Conservation (phyloP, 1,284 basidiomycete genomes). For the Hemileia vastatrix region DNA sequence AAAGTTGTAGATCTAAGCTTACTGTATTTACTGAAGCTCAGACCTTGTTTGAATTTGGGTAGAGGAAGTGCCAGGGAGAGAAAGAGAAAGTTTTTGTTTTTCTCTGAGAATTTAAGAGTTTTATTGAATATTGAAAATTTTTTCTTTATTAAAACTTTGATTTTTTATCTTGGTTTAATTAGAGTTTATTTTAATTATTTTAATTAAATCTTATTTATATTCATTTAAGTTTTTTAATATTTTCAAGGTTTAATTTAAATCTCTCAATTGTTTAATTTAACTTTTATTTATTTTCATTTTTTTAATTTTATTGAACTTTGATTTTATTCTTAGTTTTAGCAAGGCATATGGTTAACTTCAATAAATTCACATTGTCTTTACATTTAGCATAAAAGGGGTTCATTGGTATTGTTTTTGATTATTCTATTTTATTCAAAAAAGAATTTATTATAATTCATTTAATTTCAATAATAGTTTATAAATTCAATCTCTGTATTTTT, state of each 20-base stretch:
- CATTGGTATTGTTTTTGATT: too few species aligned
- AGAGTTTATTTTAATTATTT: not conserved
- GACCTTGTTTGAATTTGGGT: too few species aligned
- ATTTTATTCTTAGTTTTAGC: not conserved
- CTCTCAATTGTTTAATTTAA: not conserved
- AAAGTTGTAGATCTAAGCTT: too few species aligned
- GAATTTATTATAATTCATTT: not conserved
- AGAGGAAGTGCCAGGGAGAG: too few species aligned
- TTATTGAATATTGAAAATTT: not conserved
- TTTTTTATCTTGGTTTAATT: not conserved
- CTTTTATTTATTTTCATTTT: not conserved
- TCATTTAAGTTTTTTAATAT: not conserved
- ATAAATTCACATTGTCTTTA: not conserved
- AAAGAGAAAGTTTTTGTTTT: too few species aligned
- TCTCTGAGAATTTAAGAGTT: not conserved
- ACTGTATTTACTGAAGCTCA: too few species aligned
- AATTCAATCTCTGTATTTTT: too few species aligned
- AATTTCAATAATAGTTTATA: not conserved
- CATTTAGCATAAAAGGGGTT: not conserved
- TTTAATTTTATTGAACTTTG: not conserved
- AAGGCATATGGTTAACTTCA: not conserved
- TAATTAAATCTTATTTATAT: not conserved
- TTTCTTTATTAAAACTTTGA: not conserved
- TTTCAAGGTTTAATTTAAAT: not conserved
- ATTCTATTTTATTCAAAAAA: not conserved